A percentile compares a stretch with the other conserved stretches of the same genome.
These are phyloP conservation scores for Irpex lacteus DNA, from an alignment of 1,284 basidiomycete species.

Conservation along the genomic window DNA sequence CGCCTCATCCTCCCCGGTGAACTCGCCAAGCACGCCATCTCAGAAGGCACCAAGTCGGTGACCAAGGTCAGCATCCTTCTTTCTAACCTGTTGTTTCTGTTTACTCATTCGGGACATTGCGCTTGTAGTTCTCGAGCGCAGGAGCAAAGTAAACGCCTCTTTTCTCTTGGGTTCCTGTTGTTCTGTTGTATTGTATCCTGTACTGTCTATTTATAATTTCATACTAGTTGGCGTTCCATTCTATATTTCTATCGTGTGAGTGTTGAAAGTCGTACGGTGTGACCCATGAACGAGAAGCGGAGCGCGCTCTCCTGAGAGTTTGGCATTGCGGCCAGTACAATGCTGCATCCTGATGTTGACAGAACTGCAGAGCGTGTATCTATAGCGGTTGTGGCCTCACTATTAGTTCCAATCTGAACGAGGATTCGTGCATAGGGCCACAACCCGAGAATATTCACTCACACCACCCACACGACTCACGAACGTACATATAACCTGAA, in stretches of 20 bases:
- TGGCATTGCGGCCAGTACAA: too few species aligned
- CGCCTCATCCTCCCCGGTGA: conserved; percentile 90
- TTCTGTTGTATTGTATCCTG: conserved; percentile 20
- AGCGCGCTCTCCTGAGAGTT: neutral
- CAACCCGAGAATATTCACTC: too few species aligned
- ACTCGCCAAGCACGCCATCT: conserved; percentile 79
- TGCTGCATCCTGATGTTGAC: too few species aligned
- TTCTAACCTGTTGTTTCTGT: neutral
- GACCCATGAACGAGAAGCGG: neutral
- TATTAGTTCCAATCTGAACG: too few species aligned
- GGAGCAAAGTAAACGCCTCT: conserved; percentile 46
- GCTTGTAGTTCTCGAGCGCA: conserved; percentile 59
- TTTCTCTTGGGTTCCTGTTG: conserved; percentile 10
- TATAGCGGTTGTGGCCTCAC: too few species aligned
- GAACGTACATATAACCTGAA: neutral
- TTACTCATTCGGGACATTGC: neutral
- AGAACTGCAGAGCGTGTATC: too few species aligned
- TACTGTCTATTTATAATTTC: conserved; percentile 16
- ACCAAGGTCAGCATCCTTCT: conserved; percentile 27
- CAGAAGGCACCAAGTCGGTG: conserved; percentile 69
- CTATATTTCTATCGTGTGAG: neutral
- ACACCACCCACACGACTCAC: too few species aligned
- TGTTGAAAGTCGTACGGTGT: neutral
- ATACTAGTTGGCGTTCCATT: conserved; percentile 3
- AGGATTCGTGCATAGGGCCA: too few species aligned